Base-by-base conservation (phyloP, 169 alveolate species). In the Eimeria sp. region DNA sequence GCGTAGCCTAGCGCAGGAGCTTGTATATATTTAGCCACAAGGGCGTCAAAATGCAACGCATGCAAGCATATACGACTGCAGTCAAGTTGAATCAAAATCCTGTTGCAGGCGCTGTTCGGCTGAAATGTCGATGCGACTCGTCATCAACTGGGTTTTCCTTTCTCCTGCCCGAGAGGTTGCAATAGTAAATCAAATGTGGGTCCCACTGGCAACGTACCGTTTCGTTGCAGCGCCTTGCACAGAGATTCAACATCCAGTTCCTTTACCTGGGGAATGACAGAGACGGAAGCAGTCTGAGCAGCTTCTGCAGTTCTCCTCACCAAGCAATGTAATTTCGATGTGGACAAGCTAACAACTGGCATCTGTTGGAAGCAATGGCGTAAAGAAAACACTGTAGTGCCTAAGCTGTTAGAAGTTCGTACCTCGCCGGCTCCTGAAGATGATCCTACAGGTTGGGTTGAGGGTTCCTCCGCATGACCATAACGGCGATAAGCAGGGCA, bases 211-310 rank as follows among this genome's bases (percentile, higher is more conserved):
- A 87, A 14, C 33, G 93, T 87, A 83, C 93, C 95, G 76, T 91
- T 91, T 89, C 89, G 77, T 25, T 78, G 95, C 43, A 91, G 89
- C 18, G 95, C 95, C 74, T 60, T 68, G 74, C 95, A 91, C 71
- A 91, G 77, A 27, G 90, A 76, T 62, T 80, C 95, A 43, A 91
- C 52, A 74, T 91, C 95, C 83, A 91, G 95, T 71, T 78, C 95
- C 58, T 52, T 68, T 49, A 74, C 78, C 95, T 91, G 89, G 23
- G 54, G 60, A 52, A 40, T 18, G 16, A 82, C 89, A 46, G 6
- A 14, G 66, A 68, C 60, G 14, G 43, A 76, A 89, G 76, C 77
- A 49, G 77, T 1, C n/a, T 0, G n/a, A 13, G 14, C 56, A 37
- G 54, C n/a, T 72, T 40, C 27, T 20, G 33, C 78, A 33, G 8